Evolutionary conservation across 352 stramenopile species (phyloP), one percentile per base, ranked within the genome.

Genomic region (Pseudoperonospora humuli): DNA sequence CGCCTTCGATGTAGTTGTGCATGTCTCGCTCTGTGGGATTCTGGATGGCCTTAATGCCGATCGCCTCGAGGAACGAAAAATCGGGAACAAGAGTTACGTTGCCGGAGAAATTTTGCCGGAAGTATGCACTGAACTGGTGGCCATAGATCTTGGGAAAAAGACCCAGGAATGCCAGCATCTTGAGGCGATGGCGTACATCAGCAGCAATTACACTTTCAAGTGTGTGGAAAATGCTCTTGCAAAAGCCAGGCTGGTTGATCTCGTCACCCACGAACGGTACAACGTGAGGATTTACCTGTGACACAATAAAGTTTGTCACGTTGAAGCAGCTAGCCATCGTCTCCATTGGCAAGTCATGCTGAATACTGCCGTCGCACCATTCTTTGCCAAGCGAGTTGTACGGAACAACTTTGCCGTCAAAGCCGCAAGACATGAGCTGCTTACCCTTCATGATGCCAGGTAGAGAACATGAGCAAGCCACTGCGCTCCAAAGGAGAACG

Each of bases 101-200:
- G 17, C 93, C 95, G 35, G 96, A 93, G 60, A 98, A 98, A 50
- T 97, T 95, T 69, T 97, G 89, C 37, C 86, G 81, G 65, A 96
- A 70, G 39, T 67, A 84, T 37, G 58, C 75, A 39, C 68, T 82
- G 47, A 77, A 77, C 41, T 83, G 70, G 58, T 97, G 86, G 2
- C 68, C 73, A 43, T 86, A 82, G 39, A 84, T 81, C 52, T 74
- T 78, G 1, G 82, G 69, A 40, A 90, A 95, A 11, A 97, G 55
- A 0, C 90, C 87, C 3, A 96, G 54, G 41, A 90, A 80, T 3
- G 72, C 69, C n/a, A 87, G 64, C 73, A 84, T 79, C 54, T 82
- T 85, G 15, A 82, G 59, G 2, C 71, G 64, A 20, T 81, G 71
- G 3, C 71, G 66, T 36, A 81, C 61, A 32, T 84, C 71, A 0